Conservation (phyloP, 805 yeast species). For the Pichia phayaonensis region DNA sequence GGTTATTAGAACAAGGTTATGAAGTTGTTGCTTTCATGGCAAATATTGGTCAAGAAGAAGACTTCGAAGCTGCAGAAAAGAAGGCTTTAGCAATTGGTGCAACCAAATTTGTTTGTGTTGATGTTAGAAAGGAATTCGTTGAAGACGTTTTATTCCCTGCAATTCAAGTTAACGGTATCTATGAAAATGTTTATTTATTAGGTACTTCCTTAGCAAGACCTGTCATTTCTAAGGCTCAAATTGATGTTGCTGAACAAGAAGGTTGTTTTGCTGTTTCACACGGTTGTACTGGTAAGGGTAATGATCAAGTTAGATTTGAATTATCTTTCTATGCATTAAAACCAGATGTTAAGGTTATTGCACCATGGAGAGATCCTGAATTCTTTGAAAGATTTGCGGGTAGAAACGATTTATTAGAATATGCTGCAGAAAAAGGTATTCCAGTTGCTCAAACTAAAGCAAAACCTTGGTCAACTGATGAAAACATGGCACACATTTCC, state of each 20-base stretch:
- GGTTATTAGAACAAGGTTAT: conserved; percentile 96
- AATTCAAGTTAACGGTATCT: conserved; percentile 93
- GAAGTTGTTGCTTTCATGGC: conserved; percentile 98
- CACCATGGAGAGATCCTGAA: conserved; percentile 98
- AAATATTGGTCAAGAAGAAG: conserved; percentile 98
- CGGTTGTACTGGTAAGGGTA: conserved; percentile 99
- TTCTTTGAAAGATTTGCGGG: conserved; percentile 97
- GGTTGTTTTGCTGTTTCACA: conserved; percentile 98
- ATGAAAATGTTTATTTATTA: conserved; percentile 91
- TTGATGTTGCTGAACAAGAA: conserved; percentile 91
- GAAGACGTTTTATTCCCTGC: conserved; percentile 93
- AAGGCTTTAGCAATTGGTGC: conserved; percentile 98
- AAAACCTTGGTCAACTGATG: conserved; percentile 99
- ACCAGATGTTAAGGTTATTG: conserved; percentile 94
- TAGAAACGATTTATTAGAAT: conserved; percentile 90
- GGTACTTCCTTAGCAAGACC: conserved; percentile 99
- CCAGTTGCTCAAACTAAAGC: conserved; percentile 97
- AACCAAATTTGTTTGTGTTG: conserved; percentile 86
- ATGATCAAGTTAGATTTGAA: conserved; percentile 98
- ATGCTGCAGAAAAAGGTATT: conserved; percentile 85
- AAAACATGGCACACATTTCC: conserved; percentile 97
- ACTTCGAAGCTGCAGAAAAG: conserved; percentile 92
- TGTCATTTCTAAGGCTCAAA: conserved; percentile 97
- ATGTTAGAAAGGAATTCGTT: conserved; percentile 92
- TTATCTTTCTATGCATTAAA: conserved; percentile 94